phyloP scores from a whole-genome alignment of 306 rosid species.

The Fragaria ananassa region DNA sequence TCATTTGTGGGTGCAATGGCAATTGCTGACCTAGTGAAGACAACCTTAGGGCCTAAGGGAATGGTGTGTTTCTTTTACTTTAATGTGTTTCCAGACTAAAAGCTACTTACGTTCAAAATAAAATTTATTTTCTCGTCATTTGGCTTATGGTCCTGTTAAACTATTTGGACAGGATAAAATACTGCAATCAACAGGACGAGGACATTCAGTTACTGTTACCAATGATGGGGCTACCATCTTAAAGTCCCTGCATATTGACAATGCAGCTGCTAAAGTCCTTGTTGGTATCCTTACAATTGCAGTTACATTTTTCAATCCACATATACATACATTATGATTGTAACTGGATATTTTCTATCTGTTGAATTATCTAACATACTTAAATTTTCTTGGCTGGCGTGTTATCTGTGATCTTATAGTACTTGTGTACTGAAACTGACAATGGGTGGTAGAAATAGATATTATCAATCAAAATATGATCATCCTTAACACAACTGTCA shows the following conservation, averaged over 20 bases:
- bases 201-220: slow-evolving; percentile 75
- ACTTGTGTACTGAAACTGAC: neutral
- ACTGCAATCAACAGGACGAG: slow-evolving; percentile 95
- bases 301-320: neutral
- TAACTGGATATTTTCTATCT: neutral
- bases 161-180: slow-evolving; percentile 71
- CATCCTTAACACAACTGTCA: slow-evolving; percentile 51
- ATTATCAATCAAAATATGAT: neutral
- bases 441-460: neutral
- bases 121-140: slow-evolving; percentile 5
- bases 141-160: slow-evolving; percentile 9
- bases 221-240: slow-evolving; percentile 98
- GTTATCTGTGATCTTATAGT: neutral
- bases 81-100: neutral
- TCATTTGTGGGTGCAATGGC: slow-evolving; percentile 96
- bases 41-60: slow-evolving; percentile 95
- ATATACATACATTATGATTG: neutral
- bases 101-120: neutral
- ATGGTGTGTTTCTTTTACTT: slow-evolving; percentile 51
- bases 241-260: slow-evolving; percentile 93
- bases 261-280: slow-evolving; percentile 98
- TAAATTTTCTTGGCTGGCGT: neutral
- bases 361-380: neutral
- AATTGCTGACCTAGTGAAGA: slow-evolving; percentile 93
- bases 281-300: slow-evolving; percentile 75